Base-by-base conservation (phyloP, 1,284 basidiomycete genomes). In the Laetiporus sulphureus region DNA sequence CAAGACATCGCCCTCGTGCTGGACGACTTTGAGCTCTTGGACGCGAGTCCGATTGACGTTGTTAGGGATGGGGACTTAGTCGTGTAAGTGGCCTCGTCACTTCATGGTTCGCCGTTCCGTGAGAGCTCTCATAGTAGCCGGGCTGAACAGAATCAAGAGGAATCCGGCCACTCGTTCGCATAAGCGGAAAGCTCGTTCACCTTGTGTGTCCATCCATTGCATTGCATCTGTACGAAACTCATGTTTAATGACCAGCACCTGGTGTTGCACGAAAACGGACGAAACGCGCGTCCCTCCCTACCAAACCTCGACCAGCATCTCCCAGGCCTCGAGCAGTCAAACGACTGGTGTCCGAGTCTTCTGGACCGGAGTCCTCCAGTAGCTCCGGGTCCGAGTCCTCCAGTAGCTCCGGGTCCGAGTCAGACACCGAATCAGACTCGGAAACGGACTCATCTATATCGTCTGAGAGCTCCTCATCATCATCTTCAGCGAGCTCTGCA, bases 11-110 rank as follows among this genome's bases (percentile, higher is more conserved):
- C 45, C 3, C 59, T 75, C 10, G 50, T 62, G 11, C 54, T 73
- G 18, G 72, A 73, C 29, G 70, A 62, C 15, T 75, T 70, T 40
- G 65, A 70, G 48, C 54, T 73, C 1, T 59, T 74, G 2, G 64
- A 72, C 36, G 34, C 53, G 5, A 64, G 59, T 13, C 49, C 61
- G 0, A 51, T 72, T n/a, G 54, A 60, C 19, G 52, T 74, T 6
- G 42, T 73, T 1, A 58, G 64, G 34, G 73, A 75, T 23, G 68
- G 66, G 0, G 73, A 73, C 37, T 47, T 72, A 1, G 54, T 73
- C 24, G 57, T 56, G 71, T 69, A 46, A 44, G 69, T 53, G 20
- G 10, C 4, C n/a, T 33, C 10, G 24, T 22, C 12, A 15, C 13
- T 34, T n/a, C n/a, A 18, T 8, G 24, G 7, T 18, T 27, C 20